phyloP scores from a whole-genome alignment of 441 rosid species.

The Metrosideros polymorpha region DNA sequence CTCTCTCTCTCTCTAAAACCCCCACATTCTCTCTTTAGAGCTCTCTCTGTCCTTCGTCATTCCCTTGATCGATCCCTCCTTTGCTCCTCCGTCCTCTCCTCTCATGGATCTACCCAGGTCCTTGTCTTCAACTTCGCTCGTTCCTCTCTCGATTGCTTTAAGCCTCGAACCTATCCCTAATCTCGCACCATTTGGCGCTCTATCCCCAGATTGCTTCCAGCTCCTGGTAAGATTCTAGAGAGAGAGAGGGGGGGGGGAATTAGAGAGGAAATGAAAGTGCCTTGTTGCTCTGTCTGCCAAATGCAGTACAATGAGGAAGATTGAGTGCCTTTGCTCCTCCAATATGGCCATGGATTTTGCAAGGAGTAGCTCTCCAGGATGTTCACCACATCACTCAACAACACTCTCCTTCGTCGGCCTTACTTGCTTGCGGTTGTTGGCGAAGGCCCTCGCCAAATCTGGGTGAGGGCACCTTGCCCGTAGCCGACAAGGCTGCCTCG shows the following conservation, averaged over 20 bases:
- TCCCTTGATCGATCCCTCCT: not conserved
- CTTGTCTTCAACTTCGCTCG: not conserved
- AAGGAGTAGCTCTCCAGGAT: conserved; percentile 76
- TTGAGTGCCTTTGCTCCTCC: conserved; percentile 79
- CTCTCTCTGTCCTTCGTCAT: not conserved
- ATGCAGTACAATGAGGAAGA: conserved; percentile 89
- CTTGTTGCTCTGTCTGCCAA: conserved; percentile 94
- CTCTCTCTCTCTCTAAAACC: not conserved
- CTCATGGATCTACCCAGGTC: not conserved
- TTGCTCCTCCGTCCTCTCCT: not conserved
- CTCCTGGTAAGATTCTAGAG: not conserved
- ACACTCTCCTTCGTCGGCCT: too few species aligned
- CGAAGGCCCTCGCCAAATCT: too few species aligned
- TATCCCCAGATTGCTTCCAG: not conserved
- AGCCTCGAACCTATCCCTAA: not conserved
- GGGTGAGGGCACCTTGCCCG: too few species aligned
- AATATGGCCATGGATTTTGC: conserved; percentile 96
- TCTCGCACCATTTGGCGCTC: too few species aligned
- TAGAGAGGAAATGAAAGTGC: conserved; percentile 50
- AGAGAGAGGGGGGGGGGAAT: not conserved
- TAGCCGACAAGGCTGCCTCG: too few species aligned
- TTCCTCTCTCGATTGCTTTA: not conserved
- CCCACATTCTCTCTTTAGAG: not conserved
- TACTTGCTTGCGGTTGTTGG: too few species aligned
- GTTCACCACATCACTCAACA: conserved; percentile 83